phyloP scores from a whole-genome alignment of 192 early-diverging fungal genomes.

The Entophlyctis luteolus region DNA sequence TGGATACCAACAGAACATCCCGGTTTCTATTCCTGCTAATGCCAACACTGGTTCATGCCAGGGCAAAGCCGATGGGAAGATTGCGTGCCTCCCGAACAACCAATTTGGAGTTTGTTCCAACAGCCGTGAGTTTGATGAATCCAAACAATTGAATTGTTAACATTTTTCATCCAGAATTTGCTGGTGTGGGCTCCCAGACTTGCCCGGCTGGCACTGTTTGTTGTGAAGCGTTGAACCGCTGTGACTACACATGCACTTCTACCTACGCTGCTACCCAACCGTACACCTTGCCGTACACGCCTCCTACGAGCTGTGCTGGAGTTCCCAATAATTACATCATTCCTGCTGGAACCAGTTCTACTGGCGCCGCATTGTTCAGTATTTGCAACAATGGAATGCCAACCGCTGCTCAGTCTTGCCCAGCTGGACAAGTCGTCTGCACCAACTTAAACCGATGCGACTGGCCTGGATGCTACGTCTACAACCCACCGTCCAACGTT shows the following conservation, averaged over 20 bases:
- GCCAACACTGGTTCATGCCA: slow-evolving; percentile 4
- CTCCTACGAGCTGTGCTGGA: not conserved
- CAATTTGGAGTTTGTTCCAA: not conserved
- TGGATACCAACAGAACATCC: too few species aligned
- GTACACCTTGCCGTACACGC: not conserved
- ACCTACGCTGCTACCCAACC: not conserved
- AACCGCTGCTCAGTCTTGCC: not conserved
- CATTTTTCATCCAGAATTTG: too few species aligned
- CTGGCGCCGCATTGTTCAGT: not conserved
- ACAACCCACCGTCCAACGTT: not conserved
- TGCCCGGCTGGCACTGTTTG: slow-evolving; percentile 10
- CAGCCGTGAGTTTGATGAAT: too few species aligned
- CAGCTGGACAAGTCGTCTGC: slow-evolving; percentile 1
- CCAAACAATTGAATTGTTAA: too few species aligned
- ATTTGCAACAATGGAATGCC: slow-evolving; percentile 2
- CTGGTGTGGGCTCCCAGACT: not conserved
- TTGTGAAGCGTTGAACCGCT: not conserved
- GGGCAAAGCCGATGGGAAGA: not conserved
- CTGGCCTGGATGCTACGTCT: not conserved
- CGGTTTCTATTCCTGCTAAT: not conserved
- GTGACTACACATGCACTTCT: not conserved
- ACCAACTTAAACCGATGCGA: slow-evolving; percentile 4
- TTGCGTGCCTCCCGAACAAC: not conserved
- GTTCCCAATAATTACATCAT: slow-evolving; percentile 1
- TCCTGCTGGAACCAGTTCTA: not conserved